These are phyloP conservation scores for Stemphylium vesicarium DNA, from an alignment of 2,329 filamentous ascomycete species.

Conservation along the genomic window DNA sequence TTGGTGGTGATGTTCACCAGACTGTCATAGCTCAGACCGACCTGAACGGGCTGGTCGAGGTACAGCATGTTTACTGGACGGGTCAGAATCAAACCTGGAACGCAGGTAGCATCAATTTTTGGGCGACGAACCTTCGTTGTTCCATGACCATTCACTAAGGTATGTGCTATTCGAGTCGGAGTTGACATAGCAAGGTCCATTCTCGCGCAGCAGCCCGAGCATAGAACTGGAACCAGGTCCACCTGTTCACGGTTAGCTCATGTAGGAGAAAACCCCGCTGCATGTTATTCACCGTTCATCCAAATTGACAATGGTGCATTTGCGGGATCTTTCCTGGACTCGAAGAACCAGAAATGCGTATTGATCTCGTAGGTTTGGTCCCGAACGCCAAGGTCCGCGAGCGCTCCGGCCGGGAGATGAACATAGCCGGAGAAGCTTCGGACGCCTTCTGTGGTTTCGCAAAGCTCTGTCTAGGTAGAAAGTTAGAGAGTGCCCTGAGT, in stretches of 20 bases:
- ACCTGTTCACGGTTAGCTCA: slow-evolving; percentile 29
- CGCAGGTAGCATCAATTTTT: background rate
- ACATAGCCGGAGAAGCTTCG: slow-evolving; percentile 67
- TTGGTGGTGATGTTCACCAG: slow-evolving; percentile 44
- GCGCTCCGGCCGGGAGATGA: slow-evolving; percentile 58
- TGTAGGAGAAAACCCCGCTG: background rate
- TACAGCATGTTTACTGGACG: slow-evolving; percentile 59
- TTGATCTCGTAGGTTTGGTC: slow-evolving; percentile 56
- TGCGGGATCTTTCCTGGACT: slow-evolving; percentile 61
- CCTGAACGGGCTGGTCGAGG: slow-evolving; percentile 67
- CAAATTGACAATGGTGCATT: slow-evolving; percentile 65
- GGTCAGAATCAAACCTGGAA: background rate
- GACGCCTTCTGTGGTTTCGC: slow-evolving; percentile 63
- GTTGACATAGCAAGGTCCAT: slow-evolving; percentile 62
- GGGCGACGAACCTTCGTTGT: slow-evolving; percentile 53
- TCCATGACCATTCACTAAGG: slow-evolving; percentile 68
- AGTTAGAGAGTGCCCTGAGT: background rate
- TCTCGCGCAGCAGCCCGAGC: slow-evolving; percentile 48
- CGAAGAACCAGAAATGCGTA: slow-evolving; percentile 71
- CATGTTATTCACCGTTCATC: slow-evolving; percentile 56
- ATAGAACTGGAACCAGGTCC: slow-evolving; percentile 61
- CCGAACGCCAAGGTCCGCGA: slow-evolving; percentile 44
- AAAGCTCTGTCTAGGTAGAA: slow-evolving; percentile 52
- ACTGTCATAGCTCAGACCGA: slow-evolving; percentile 58
- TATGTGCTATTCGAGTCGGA: slow-evolving; percentile 58